A percentile compares a stretch with the other conserved stretches of the same genome.
phyloP scores from a whole-genome alignment of 108 stramenopile species.

The Nannochloropsis oceanica region DNA sequence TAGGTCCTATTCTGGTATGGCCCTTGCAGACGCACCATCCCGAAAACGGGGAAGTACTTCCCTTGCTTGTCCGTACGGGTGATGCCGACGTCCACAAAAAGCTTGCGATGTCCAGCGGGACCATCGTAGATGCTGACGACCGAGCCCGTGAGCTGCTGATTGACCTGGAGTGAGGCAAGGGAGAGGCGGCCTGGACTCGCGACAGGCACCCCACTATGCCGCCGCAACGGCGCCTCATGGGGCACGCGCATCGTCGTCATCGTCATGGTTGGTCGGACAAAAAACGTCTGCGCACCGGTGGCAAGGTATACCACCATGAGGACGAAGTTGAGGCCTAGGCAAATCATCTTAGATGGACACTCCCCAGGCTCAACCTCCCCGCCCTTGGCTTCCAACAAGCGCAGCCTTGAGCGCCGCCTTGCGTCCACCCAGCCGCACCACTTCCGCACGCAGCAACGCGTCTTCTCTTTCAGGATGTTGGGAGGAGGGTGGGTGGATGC shows the following conservation, averaged over 20 bases:
- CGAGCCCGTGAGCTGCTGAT: background rate
- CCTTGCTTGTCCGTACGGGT: background rate
- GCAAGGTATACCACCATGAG: too few species aligned
- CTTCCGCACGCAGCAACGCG: too few species aligned
- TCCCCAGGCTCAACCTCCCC: too few species aligned
- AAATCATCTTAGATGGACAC: too few species aligned
- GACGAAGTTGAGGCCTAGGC: too few species aligned
- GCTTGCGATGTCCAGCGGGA: background rate
- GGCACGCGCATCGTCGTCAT: background rate
- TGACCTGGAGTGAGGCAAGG: background rate
- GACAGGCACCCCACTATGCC: background rate
- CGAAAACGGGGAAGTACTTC: background rate
- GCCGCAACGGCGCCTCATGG: background rate
- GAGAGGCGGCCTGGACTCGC: background rate
- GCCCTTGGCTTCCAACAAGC: too few species aligned
- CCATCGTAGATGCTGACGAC: background rate
- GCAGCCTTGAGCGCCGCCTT: too few species aligned
- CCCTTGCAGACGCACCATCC: background rate
- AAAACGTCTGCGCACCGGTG: background rate
- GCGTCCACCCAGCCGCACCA: too few species aligned
- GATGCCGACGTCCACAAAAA: background rate
- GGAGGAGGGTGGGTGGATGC: too few species aligned
- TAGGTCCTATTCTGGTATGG: background rate
- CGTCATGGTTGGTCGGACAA: background rate
- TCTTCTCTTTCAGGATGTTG: too few species aligned